Evolutionary conservation across 371 early-diverging fungal genomes (phyloP).

Genomic region (Dentiscutata heterogama): DNA sequence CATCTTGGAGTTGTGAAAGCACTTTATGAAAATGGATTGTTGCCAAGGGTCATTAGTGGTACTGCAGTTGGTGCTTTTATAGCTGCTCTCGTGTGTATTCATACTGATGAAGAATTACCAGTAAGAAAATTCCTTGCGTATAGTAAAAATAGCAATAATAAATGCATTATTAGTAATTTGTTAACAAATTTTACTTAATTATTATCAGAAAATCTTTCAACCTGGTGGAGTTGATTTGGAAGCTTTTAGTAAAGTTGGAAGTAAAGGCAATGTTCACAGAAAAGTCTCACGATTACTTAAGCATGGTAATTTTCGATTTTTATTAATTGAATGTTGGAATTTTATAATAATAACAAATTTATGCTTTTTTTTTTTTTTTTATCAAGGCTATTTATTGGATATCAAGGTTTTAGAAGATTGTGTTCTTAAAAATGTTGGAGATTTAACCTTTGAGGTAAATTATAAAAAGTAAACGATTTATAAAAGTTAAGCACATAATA

Average conservation of each 20-base stretch:
- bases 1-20: slow-evolving; percentile 83
- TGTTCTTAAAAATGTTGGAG: slow-evolving; percentile 74
- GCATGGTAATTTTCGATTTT: slow-evolving; percentile 60
- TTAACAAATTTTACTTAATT: background rate
- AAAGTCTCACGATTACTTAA: slow-evolving; percentile 73
- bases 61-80: slow-evolving; percentile 78
- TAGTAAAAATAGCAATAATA: background rate
- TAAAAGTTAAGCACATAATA: background rate
- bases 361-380: background rate
- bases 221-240: slow-evolving; percentile 71
- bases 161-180: background rate
- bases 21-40: slow-evolving; percentile 67
- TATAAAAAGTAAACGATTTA: background rate
- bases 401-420: slow-evolving; percentile 75
- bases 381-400: slow-evolving; percentile 74
- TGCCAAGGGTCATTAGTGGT: slow-evolving; percentile 80
- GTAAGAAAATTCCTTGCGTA: slow-evolving; percentile 51
- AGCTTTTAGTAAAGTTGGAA: slow-evolving; percentile 68
- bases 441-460: slow-evolving; percentile 74
- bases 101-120: slow-evolving; percentile 75
- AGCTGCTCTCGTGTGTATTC: slow-evolving; percentile 77
- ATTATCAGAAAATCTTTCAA: slow-evolving; percentile 62
- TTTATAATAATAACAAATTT: background rate
- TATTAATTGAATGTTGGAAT: background rate
- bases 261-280: slow-evolving; percentile 64